Evolutionary conservation across 202 grass and related monocot species (phyloP), one percentile per base, ranked within the genome.

Genomic region (Cymbopogon flexuosus): DNA sequence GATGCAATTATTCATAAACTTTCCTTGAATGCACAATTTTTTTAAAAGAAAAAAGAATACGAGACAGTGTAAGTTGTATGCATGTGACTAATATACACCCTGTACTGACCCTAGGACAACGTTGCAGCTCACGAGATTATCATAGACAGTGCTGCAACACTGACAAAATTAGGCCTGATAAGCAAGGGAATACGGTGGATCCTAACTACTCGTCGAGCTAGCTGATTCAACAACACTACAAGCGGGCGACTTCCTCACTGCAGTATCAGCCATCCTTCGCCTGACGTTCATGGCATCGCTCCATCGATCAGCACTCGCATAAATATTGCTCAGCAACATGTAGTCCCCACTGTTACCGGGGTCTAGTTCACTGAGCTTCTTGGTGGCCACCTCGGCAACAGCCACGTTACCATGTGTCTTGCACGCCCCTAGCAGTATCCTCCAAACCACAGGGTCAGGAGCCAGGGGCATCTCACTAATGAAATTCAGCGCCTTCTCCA

Each of bases 401-500:
- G 21, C 43, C 2, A 93, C 62, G 81, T 90, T 45, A 31, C 70
- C 49, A 58, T 88, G 71, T 5, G 19, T 80, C 34, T 78, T 80
- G 79, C 88, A 86, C 4, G 76, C 79, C 73, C 82, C 75, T 14
- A 88, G 77, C 59, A 88, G 13, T 79, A 85, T 90, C 62, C 83
- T 88, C 77, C 84, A 88, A 72, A 88, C 65, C 41, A 90, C 36
- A 30, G 80, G 80, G 36, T 81, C 72, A 64, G 80, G 88, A 15
- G 27, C 35, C 6, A 88, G n/a, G 1, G 79, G 87, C 82, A 88
- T 85, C 51, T 85, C 70, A 22, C 1, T 47, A 24, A 90, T 74
- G 69, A 88, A 85, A 22, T 42, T 75, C 75, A 70, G 31, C 8
- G 83, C 79, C 65, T 78, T 83, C 5, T 83, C 66, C 59, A 88